Conservation (phyloP, 495 filamentous ascomycete genomes). For the Ramalina intermedia region DNA sequence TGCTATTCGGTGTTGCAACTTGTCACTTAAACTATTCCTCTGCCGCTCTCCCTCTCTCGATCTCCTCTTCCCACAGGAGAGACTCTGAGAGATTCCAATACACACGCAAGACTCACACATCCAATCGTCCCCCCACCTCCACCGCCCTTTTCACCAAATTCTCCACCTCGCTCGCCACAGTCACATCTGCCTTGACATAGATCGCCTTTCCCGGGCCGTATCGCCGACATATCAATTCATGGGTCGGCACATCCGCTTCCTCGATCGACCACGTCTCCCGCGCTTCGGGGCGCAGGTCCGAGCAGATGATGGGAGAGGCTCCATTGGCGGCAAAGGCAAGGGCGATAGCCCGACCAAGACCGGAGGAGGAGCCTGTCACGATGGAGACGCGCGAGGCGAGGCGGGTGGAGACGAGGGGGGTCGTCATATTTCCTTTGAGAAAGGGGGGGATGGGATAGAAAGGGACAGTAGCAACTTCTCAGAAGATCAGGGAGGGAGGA, state of each 20-base stretch:
- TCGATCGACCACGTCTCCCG: not conserved
- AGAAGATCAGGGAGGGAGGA: too few species aligned
- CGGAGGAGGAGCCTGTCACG: constrained; percentile 32
- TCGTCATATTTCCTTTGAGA: not conserved
- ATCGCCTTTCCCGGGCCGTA: constrained; percentile 25
- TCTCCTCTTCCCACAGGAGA: too few species aligned
- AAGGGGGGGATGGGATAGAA: too few species aligned
- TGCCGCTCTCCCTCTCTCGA: too few species aligned
- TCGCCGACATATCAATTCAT: constrained; percentile 22
- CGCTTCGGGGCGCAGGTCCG: constrained; percentile 1
- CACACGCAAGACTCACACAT: constrained; percentile 26
- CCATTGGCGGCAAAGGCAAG: constrained; percentile 29
- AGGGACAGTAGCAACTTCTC: too few species aligned
- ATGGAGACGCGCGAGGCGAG: constrained; percentile 27
- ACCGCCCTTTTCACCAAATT: constrained; percentile 25
- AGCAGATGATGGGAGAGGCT: constrained; percentile 20
- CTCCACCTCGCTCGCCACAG: constrained; percentile 23
- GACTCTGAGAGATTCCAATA: too few species aligned
- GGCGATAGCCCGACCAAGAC: constrained; percentile 32
- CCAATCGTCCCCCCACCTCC: constrained; percentile 28
- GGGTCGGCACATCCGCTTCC: constrained; percentile 20
- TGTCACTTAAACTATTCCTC: too few species aligned
- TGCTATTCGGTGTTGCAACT: constrained; percentile 7
- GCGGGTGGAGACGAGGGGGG: constrained; percentile 3
- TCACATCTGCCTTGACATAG: constrained; percentile 35